Evolutionary conservation across 768 basidiomycete species (phyloP).

Genomic region (Collybia nuda): DNA sequence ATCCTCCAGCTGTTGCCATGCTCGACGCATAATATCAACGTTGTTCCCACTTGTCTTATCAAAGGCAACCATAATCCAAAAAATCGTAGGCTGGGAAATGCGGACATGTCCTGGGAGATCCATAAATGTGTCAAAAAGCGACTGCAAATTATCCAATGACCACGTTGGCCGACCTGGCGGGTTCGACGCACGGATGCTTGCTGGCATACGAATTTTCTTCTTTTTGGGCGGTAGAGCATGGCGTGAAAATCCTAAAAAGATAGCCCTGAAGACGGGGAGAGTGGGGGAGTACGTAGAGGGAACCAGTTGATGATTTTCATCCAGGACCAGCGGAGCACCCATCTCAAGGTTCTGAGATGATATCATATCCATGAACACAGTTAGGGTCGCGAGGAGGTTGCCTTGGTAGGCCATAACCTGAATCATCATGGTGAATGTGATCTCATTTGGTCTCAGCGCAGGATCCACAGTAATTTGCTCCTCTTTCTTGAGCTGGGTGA

Average conservation of each 20-base stretch:
- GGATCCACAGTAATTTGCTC: conserved; percentile 45
- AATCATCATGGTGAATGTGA: conserved; percentile 69
- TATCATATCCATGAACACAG: conserved; percentile 69
- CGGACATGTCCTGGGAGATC: conserved; percentile 43
- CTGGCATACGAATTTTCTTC: not conserved
- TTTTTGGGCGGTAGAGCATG: conserved; percentile 41
- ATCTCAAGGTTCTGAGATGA: conserved; percentile 39
- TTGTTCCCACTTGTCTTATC: conserved; percentile 58
- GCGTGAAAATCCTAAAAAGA: conserved; percentile 75
- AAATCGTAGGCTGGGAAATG: conserved; percentile 48
- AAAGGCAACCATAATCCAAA: conserved; percentile 71
- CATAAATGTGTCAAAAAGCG: conserved; percentile 64
- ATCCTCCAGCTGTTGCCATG: conserved; percentile 56
- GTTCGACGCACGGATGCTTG: conserved; percentile 1
- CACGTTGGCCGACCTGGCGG: conserved; percentile 36
- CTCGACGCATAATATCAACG: conserved; percentile 44
- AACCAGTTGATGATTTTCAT: conserved; percentile 22
- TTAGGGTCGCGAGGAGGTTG: conserved; percentile 53
- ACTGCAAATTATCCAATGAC: conserved; percentile 55
- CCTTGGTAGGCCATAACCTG: conserved; percentile 75
- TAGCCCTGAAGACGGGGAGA: conserved; percentile 58
- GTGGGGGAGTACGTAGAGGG: conserved; percentile 39
- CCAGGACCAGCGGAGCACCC: conserved; percentile 25
- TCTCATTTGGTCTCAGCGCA: conserved; percentile 52
- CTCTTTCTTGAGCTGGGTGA: conserved; percentile 36